phyloP scores from a whole-genome alignment of 176 grass and related monocot species.

The Guadua angustifolia region DNA sequence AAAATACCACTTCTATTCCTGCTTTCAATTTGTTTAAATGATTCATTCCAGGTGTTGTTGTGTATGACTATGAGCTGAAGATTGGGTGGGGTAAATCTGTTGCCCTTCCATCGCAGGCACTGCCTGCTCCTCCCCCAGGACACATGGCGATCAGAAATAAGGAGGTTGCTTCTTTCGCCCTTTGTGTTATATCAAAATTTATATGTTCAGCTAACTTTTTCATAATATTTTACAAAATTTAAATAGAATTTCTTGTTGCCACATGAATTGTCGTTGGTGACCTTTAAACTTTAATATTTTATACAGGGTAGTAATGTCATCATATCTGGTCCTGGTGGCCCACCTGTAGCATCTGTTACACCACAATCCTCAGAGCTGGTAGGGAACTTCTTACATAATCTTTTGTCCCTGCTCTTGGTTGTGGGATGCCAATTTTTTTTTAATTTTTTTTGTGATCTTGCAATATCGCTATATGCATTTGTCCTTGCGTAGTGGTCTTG shows the following conservation, averaged over 20 bases:
- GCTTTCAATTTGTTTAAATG: constrained; percentile 26
- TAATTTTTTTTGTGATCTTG: not conserved
- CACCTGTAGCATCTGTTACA: constrained; percentile 72
- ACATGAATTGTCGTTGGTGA: constrained; percentile 17
- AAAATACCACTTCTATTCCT: constrained; percentile 19
- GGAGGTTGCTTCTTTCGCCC: constrained; percentile 59
- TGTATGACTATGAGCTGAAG: constrained; percentile 98
- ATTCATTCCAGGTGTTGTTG: constrained; percentile 77
- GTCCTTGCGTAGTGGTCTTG: constrained; percentile 1
- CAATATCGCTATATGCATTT: not conserved
- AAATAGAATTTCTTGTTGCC: constrained; percentile 24
- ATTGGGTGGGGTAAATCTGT: constrained; percentile 99
- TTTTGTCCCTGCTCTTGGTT: constrained; percentile 23
- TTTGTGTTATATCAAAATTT: not conserved
- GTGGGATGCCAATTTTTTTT: not conserved
- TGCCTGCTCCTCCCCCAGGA: constrained; percentile 94
- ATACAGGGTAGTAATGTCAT: constrained; percentile 80
- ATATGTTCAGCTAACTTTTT: constrained; percentile 19
- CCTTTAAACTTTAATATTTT: constrained; percentile 37
- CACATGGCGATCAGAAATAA: constrained; percentile 99
- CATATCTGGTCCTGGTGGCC: constrained; percentile 82
- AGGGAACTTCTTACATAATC: constrained; percentile 36
- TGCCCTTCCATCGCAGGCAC: constrained; percentile 89
- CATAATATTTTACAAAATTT: constrained; percentile 2
- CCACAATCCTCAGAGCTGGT: constrained; percentile 89